Conservation (phyloP, 257 asterid genomes). For the Anisodus acutangulus region DNA sequence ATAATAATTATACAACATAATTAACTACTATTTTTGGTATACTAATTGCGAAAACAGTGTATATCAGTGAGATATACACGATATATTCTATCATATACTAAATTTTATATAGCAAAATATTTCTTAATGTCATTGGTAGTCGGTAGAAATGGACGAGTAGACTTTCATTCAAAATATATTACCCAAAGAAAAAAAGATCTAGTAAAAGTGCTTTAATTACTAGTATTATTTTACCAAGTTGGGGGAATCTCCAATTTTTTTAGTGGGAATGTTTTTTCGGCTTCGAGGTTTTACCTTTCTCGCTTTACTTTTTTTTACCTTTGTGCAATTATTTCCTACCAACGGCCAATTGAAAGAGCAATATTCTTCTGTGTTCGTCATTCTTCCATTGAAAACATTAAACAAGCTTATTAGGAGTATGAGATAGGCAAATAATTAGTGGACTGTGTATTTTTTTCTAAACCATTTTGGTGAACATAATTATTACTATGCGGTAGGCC, state of each 20-base stretch:
- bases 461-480: background rate
- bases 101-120: too few species aligned
- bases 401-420: background rate
- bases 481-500: background rate
- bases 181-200: too few species aligned
- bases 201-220: too few species aligned
- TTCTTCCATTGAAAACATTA: slow-evolving; percentile 26
- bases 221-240: background rate
- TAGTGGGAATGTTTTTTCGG: background rate
- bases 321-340: slow-evolving; percentile 12
- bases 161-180: too few species aligned
- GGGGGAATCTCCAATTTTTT: background rate
- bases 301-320: background rate
- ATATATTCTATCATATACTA: too few species aligned
- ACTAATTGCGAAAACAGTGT: too few species aligned
- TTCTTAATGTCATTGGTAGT: too few species aligned
- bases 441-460: background rate
- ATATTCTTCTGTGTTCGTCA: background rate
- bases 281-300: background rate
- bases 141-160: too few species aligned
- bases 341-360: background rate
- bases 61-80: too few species aligned
- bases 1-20: too few species aligned
- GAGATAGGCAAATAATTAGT: slow-evolving; percentile 8
- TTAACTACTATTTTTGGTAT: too few species aligned